A percentile compares a stretch with the other conserved stretches of the same genome.
Evolutionary conservation across 768 basidiomycete genomes (phyloP).

Genomic region (Imleria badia): DNA sequence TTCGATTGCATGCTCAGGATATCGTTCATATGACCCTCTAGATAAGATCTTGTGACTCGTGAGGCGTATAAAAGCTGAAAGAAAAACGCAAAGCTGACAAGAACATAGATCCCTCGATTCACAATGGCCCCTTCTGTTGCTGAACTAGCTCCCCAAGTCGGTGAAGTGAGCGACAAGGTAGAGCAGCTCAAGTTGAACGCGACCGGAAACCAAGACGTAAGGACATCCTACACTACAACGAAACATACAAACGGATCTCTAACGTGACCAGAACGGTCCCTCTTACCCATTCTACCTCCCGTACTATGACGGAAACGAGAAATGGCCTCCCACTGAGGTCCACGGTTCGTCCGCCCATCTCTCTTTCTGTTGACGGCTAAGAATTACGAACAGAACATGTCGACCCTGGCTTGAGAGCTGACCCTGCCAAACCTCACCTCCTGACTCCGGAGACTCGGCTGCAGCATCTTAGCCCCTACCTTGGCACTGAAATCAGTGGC

Average conservation of each 20-base stretch:
- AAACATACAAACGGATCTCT: background rate
- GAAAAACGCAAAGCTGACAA: too few relatives aligned
- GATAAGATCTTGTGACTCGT: too few relatives aligned
- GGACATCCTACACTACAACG: too few relatives aligned
- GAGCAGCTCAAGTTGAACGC: constrained; percentile 1
- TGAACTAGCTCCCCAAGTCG: constrained; percentile 1
- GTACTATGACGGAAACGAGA: constrained; percentile 46
- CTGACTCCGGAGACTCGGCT: constrained; percentile 40
- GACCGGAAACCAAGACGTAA: constrained; percentile 1
- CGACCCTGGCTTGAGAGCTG: constrained; percentile 47
- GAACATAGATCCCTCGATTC: background rate
- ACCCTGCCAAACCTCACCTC: constrained; percentile 50
- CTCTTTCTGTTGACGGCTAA: too few relatives aligned
- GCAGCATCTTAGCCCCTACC: constrained; percentile 46
- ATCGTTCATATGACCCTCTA: background rate
- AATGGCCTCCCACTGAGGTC: constrained; percentile 48
- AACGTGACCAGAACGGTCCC: constrained; percentile 32
- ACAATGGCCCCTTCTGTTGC: constrained; percentile 17
- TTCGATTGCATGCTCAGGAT: background rate
- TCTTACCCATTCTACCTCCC: constrained; percentile 53
- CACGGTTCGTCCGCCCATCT: background rate
- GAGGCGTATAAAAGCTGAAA: background rate
- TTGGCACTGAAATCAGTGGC: constrained; percentile 51
- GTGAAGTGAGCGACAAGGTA: background rate
- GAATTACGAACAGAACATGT: constrained; percentile 30